phyloP scores from a whole-genome alignment of 1,284 basidiomycete species.

The Tilletiopsis washingtonensis region DNA sequence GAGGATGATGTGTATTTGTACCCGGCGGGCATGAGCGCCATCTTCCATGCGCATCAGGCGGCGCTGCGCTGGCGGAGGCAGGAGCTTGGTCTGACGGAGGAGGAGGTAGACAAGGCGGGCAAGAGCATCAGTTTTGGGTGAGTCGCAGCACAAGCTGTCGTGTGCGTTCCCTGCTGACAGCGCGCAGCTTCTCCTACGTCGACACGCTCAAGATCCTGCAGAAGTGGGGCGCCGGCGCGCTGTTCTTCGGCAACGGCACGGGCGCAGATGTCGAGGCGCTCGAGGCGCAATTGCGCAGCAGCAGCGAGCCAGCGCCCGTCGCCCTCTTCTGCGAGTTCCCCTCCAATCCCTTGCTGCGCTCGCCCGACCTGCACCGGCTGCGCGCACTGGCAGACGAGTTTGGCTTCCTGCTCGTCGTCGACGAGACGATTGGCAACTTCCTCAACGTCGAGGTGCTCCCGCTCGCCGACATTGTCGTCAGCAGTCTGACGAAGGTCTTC shows the following conservation, averaged over 20 bases:
- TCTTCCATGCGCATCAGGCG: constrained; percentile 80
- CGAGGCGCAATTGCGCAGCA: constrained; percentile 51
- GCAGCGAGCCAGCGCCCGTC: constrained; percentile 31
- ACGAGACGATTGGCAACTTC: constrained; percentile 95
- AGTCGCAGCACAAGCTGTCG: neutral
- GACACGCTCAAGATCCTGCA: constrained; percentile 94
- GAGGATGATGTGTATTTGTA: constrained; percentile 84
- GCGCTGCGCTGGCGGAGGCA: constrained; percentile 53
- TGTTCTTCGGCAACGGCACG: constrained; percentile 78
- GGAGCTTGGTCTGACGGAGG: neutral
- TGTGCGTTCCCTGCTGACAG: neutral
- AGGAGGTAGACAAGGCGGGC: constrained; percentile 10
- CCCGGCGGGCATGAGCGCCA: constrained; percentile 83
- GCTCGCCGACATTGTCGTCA: constrained; percentile 85
- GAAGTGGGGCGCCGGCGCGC: constrained; percentile 93
- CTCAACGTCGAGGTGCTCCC: constrained; percentile 87
- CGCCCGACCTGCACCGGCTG: constrained; percentile 69
- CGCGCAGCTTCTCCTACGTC: constrained; percentile 71
- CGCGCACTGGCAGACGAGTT: constrained; percentile 77
- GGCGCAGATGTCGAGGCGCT: constrained; percentile 68
- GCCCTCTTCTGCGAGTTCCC: constrained; percentile 71
- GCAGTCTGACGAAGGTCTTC: constrained; percentile 89
- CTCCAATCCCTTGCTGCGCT: constrained; percentile 83
- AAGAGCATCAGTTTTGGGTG: constrained; percentile 51
- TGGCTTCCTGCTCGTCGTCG: constrained; percentile 79